A percentile compares a stretch with the other conserved stretches of the same genome.
phyloP scores from a whole-genome alignment of 176 grass and related monocot species.

The Carex littledalei region DNA sequence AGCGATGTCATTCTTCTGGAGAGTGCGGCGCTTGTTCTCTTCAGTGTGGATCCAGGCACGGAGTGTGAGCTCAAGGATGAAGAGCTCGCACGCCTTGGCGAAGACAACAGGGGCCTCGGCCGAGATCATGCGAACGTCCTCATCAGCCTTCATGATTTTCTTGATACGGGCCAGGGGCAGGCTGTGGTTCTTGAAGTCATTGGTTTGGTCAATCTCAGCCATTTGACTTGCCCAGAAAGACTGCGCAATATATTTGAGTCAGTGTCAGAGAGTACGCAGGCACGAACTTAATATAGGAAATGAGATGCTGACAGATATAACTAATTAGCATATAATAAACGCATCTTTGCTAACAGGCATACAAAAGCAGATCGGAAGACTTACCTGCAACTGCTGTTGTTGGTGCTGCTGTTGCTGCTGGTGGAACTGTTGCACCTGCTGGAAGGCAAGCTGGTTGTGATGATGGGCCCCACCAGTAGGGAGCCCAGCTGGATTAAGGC shows the following conservation, averaged over 20 bases:
- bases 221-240: constrained; percentile 47
- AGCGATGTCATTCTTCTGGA: constrained; percentile 49
- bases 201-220: constrained; percentile 37
- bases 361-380: not conserved
- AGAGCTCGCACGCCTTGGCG: constrained; percentile 63
- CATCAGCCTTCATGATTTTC: constrained; percentile 79
- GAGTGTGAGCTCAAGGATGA: constrained; percentile 67
- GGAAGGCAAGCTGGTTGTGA: constrained; percentile 32
- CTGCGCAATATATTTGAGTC: constrained; percentile 9
- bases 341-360: not conserved
- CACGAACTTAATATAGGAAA: not conserved
- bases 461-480: not conserved
- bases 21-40: constrained; percentile 42
- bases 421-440: constrained; percentile 36
- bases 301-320: not conserved
- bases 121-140: constrained; percentile 55
- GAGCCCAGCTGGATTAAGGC: not conserved
- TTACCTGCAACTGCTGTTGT: constrained; percentile 39
- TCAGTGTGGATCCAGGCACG: constrained; percentile 44
- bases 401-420: constrained; percentile 34
- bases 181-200: constrained; percentile 39
- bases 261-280: not conserved
- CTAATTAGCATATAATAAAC: not conserved
- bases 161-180: constrained; percentile 64
- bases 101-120: constrained; percentile 50